Conservation (phyloP, 1,284 basidiomycete genomes). For the Leccinum griseonigrum region DNA sequence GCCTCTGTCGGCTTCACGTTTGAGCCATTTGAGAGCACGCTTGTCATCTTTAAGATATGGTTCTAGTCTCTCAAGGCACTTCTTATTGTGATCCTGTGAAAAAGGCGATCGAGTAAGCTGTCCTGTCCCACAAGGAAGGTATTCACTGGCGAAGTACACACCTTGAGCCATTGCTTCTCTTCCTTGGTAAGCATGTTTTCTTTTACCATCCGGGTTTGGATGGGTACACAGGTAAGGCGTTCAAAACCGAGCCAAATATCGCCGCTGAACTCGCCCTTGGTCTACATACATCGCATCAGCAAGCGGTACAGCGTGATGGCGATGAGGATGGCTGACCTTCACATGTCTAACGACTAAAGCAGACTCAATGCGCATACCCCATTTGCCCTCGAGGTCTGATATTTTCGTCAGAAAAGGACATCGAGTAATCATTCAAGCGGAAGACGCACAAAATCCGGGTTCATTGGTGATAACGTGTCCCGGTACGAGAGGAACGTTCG, state of each 20-base stretch:
- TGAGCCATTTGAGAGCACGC: constrained; percentile 79
- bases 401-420: constrained; percentile 12
- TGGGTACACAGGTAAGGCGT: constrained; percentile 88
- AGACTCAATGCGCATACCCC: constrained; percentile 90
- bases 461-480: constrained; percentile 90
- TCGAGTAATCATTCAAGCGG: constrained; percentile 14
- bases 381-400: constrained; percentile 77
- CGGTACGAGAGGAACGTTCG: constrained; percentile 63
- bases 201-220: constrained; percentile 90
- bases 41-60: constrained; percentile 78
- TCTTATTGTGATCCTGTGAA: constrained; percentile 77
- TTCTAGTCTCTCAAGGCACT: constrained; percentile 68
- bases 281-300: constrained; percentile 39
- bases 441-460: constrained; percentile 74
- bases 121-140: neutral
- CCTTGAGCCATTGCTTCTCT: constrained; percentile 90
- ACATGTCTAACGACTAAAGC: constrained; percentile 70
- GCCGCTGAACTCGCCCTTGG: constrained; percentile 69
- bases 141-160: constrained; percentile 27
- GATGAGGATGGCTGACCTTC: constrained; percentile 38
- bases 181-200: constrained; percentile 79
- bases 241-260: constrained; percentile 85
- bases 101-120: constrained; percentile 6
- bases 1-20: constrained; percentile 68
- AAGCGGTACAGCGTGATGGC: neutral